Conservation (phyloP, 2,329 filamentous ascomycete species). For the Calonectria pseudoreteaudii region DNA sequence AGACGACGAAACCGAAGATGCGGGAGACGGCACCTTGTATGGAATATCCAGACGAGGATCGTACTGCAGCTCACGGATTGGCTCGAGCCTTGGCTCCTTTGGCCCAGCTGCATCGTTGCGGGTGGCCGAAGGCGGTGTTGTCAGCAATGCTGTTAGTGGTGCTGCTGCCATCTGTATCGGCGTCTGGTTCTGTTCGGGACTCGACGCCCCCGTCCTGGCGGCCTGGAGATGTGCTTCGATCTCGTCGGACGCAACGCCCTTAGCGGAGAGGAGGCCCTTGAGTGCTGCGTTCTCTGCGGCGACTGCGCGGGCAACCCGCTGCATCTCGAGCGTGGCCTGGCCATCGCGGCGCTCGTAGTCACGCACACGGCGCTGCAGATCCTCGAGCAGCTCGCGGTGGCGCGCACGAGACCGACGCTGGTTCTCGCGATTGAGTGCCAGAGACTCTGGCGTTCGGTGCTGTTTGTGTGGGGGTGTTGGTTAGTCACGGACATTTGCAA, state of each 20-base stretch:
- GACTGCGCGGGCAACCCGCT: conserved; percentile 58
- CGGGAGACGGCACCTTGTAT: conserved; percentile 11
- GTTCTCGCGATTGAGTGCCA: conserved; percentile 53
- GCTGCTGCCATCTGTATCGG: neutral
- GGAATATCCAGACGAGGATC: conserved; percentile 18
- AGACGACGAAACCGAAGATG: conserved; percentile 8
- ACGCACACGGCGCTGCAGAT: conserved; percentile 55
- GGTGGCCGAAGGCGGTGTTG: neutral
- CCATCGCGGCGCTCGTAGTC: conserved; percentile 56
- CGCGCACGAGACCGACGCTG: conserved; percentile 60
- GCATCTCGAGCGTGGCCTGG: conserved; percentile 60
- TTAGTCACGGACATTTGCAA: neutral
- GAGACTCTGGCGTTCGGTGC: conserved; percentile 42
- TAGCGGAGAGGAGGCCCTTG: conserved; percentile 41
- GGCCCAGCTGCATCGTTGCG: neutral
- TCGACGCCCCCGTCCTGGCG: neutral
- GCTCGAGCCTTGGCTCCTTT: neutral
- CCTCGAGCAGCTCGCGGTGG: conserved; percentile 56
- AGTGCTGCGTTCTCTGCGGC: conserved; percentile 56
- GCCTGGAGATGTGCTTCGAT: conserved; percentile 36
- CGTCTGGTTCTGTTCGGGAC: neutral
- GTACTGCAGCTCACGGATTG: conserved; percentile 12
- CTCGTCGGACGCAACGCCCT: conserved; percentile 34
- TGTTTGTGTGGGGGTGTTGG: conserved; percentile 1
- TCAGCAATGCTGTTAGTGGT: neutral